Percentiles rank a stretch among this genome's conserved stretches.
phyloP scores from a whole-genome alignment of 2,329 filamentous ascomycete genomes.

The Beauveria scarabaeidicola region DNA sequence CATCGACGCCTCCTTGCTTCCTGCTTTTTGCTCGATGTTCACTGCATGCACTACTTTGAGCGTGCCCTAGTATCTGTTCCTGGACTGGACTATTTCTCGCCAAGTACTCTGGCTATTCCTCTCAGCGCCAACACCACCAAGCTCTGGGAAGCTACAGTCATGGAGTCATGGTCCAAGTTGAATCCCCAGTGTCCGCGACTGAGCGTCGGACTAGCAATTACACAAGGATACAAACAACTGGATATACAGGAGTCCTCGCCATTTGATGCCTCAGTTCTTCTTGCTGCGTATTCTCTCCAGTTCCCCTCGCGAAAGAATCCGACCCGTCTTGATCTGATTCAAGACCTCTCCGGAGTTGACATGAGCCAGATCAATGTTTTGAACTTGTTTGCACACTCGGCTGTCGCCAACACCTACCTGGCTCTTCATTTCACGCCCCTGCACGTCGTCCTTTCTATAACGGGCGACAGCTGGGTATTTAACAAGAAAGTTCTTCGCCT shows the following conservation, averaged over 20 bases:
- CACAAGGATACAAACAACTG: conserved; percentile 28
- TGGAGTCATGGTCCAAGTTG: conserved; percentile 37
- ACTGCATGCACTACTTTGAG: conserved; percentile 47
- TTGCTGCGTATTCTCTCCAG: conserved; percentile 29
- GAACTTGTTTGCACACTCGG: conserved; percentile 35
- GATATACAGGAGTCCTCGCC: conserved; percentile 25
- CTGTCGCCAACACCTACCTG: conserved; percentile 44
- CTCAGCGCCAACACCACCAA: conserved; percentile 34
- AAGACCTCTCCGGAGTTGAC: conserved; percentile 18
- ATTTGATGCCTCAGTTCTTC: conserved; percentile 34
- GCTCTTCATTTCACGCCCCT: conserved; percentile 52
- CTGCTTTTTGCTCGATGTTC: conserved; percentile 49
- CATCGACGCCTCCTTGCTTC: conserved; percentile 45
- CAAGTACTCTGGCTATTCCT: conserved; percentile 34
- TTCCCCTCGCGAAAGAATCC: conserved; percentile 26
- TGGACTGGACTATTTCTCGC: conserved; percentile 28
- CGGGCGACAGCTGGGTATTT: conserved; percentile 51
- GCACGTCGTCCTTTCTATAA: conserved; percentile 47
- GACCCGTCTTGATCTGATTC: conserved; percentile 20
- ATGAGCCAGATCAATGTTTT: conserved; percentile 23
- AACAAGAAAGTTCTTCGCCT: conserved; percentile 41
- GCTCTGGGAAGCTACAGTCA: conserved; percentile 41
- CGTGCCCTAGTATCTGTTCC: conserved; percentile 29
- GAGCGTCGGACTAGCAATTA: conserved; percentile 21
- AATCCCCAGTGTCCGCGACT: conserved; percentile 18